Evolutionary conservation across 2,329 filamentous ascomycete species (phyloP).

Genomic region (Alternaria triticina): DNA sequence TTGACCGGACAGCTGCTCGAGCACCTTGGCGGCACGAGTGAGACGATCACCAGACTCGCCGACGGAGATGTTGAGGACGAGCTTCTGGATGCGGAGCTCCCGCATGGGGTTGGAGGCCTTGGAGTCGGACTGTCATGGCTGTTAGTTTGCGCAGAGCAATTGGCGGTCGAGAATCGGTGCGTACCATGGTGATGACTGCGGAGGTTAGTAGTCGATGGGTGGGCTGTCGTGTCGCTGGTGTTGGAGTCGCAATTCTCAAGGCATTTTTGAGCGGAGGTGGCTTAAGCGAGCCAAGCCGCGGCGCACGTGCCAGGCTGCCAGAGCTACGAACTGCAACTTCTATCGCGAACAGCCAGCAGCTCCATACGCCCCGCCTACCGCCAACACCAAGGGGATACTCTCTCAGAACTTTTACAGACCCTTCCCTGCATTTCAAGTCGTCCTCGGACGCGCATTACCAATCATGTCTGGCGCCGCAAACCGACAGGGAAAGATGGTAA

Average conservation of each 20-base stretch:
- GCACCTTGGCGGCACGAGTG: slow-evolving; percentile 99
- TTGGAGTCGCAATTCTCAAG: slow-evolving; percentile 24
- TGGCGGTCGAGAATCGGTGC: slow-evolving; percentile 11
- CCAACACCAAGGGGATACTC: slow-evolving; percentile 23
- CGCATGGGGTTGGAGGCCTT: slow-evolving; percentile 98
- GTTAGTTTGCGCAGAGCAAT: slow-evolving; percentile 30
- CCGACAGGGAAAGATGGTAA: slow-evolving; percentile 99
- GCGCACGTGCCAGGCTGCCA: slow-evolving; percentile 19
- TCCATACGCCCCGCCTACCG: slow-evolving; percentile 30
- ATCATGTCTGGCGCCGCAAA: slow-evolving; percentile 62
- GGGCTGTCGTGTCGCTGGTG: slow-evolving; percentile 38
- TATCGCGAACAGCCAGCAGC: slow-evolving; percentile 26
- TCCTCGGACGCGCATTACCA: slow-evolving; percentile 50
- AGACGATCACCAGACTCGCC: slow-evolving; percentile 99
- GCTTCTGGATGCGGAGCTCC: slow-evolving; percentile 99
- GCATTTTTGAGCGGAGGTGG: slow-evolving; percentile 30
- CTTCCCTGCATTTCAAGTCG: slow-evolving; percentile 39
- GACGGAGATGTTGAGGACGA: slow-evolving; percentile 99
- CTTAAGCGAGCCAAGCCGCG: slow-evolving; percentile 21
- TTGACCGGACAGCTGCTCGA: slow-evolving; percentile 99
- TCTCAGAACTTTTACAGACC: slow-evolving; percentile 3
- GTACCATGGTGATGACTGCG: slow-evolving; percentile 51
- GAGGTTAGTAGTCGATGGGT: slow-evolving; percentile 44
- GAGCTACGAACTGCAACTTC: slow-evolving; percentile 27
- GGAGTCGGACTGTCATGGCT: slow-evolving; percentile 44